These are phyloP conservation scores for Nakazawaea siamensis DNA, from an alignment of 805 yeast species.

Conservation along the genomic window DNA sequence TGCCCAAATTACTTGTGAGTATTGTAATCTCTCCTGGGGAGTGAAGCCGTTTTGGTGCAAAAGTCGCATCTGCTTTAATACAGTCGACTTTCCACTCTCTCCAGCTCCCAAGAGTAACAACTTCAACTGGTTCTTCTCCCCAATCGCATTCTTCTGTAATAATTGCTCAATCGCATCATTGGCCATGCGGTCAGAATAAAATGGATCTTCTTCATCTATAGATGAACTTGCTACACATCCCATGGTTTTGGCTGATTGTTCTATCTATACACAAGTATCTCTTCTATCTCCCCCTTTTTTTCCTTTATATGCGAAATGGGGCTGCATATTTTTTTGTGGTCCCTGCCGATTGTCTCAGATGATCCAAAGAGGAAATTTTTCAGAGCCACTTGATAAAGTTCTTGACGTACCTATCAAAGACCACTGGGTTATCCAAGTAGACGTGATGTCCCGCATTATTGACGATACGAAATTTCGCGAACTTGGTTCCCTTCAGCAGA, in stretches of 20 bases:
- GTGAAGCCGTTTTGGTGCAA: slow-evolving; percentile 83
- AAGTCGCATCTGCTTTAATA: slow-evolving; percentile 78
- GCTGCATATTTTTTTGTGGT: too few relatives aligned
- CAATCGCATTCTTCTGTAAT: slow-evolving; percentile 40
- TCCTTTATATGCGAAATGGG: background rate
- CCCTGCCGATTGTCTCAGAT: too few relatives aligned
- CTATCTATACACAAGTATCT: background rate
- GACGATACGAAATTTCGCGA: slow-evolving; percentile 27
- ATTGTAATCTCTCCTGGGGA: slow-evolving; percentile 69
- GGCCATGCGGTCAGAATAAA: slow-evolving; percentile 41
- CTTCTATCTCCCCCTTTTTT: background rate
- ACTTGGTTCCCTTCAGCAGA: slow-evolving; percentile 8
- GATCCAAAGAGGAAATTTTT: too few relatives aligned
- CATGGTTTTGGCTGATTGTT: too few relatives aligned
- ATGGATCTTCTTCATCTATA: slow-evolving; percentile 40
- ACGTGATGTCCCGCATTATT: slow-evolving; percentile 46
- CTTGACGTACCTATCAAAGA: slow-evolving; percentile 19
- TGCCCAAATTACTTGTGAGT: slow-evolving; percentile 85
- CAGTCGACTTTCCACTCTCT: slow-evolving; percentile 91
- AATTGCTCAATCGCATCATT: slow-evolving; percentile 62
- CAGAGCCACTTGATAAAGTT: slow-evolving; percentile 17
- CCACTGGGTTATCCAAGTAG: slow-evolving; percentile 39
- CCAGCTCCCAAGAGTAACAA: slow-evolving; percentile 87
- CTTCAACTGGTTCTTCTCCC: slow-evolving; percentile 54
- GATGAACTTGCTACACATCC: slow-evolving; percentile 61